Conservation (phyloP, 257 asterid species). For the Anisodus acutangulus region DNA sequence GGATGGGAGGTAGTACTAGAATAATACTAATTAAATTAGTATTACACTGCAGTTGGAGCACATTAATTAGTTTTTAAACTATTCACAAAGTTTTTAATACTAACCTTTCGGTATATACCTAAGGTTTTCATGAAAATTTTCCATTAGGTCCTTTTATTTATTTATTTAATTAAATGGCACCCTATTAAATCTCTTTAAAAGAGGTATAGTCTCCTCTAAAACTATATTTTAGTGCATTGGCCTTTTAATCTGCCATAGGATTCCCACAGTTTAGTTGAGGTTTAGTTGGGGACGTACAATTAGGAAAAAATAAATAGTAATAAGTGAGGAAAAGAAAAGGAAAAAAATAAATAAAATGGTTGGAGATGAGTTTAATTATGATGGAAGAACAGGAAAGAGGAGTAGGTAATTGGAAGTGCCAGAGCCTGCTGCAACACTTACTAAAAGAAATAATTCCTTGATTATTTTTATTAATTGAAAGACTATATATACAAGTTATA, state of each 20-base stretch:
- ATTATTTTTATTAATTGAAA: too few species aligned
- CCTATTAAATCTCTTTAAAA: background rate
- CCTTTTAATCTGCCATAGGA: constrained; percentile 41
- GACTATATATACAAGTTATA: too few species aligned
- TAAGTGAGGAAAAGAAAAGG: background rate
- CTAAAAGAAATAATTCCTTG: too few species aligned
- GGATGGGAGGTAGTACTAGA: background rate
- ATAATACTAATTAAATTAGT: background rate
- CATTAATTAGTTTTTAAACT: too few species aligned
- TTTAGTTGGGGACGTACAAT: constrained; percentile 40
- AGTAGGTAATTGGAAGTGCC: background rate
- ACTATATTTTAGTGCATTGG: background rate
- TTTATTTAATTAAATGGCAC: background rate
- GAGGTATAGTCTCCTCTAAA: background rate
- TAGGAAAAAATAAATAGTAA: background rate
- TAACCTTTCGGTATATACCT: background rate
- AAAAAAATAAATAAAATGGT: background rate
- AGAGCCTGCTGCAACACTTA: too few species aligned
- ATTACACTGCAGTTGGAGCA: background rate
- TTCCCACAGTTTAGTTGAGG: constrained; percentile 52
- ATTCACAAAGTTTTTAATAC: background rate
- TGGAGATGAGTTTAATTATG: background rate
- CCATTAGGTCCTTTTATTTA: background rate
- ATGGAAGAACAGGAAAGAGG: background rate
- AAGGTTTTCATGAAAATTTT: background rate